These are phyloP conservation scores for Catunica adiposa DNA, from an alignment of 2,329 filamentous ascomycete genomes.

Conservation along the genomic window DNA sequence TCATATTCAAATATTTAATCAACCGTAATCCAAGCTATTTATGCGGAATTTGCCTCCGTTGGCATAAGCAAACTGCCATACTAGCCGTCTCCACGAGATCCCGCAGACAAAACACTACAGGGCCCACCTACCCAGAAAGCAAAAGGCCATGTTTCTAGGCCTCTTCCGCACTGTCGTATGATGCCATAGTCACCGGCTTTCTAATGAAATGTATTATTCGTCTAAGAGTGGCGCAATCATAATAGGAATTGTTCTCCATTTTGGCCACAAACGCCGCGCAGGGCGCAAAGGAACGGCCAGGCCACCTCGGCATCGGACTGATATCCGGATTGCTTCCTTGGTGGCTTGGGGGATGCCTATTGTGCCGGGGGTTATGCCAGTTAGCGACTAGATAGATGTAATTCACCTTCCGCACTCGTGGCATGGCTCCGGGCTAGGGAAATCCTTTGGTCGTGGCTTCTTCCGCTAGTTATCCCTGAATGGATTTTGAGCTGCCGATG, in stretches of 20 bases:
- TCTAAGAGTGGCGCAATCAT: background rate
- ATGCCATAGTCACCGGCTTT: background rate
- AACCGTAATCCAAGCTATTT: too few relatives aligned
- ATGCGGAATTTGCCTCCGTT: too few relatives aligned
- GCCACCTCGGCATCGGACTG: background rate
- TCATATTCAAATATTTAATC: too few relatives aligned
- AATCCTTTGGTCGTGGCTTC: too few relatives aligned
- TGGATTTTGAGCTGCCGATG: background rate
- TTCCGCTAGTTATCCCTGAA: background rate
- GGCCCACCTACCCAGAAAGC: background rate
- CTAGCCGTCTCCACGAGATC: too few relatives aligned
- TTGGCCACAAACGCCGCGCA: background rate
- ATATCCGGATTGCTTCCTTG: background rate
- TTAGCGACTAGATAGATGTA: background rate
- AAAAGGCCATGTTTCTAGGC: background rate
- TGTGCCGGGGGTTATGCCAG: background rate
- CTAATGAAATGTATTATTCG: background rate
- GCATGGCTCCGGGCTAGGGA: background rate
- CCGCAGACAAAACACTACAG: too few relatives aligned
- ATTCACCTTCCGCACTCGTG: background rate
- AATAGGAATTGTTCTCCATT: background rate
- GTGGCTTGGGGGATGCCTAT: background rate
- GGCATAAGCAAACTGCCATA: too few relatives aligned
- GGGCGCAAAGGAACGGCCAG: background rate
- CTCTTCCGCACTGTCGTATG: background rate